Evolutionary conservation across 805 yeast genomes (phyloP).

Genomic region (Ogataea nitratoaversa): DNA sequence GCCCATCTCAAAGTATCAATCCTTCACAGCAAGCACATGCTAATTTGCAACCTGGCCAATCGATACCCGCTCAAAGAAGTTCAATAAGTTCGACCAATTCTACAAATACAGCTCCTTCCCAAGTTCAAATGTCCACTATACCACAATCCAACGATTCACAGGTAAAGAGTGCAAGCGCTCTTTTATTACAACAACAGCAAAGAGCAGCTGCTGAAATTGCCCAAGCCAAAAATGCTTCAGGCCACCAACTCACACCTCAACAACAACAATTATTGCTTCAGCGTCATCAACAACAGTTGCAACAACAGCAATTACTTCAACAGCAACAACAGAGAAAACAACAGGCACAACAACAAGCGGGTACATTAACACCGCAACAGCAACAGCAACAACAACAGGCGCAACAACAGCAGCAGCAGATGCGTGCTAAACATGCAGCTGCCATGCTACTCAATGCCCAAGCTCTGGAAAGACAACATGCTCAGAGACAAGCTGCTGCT

Average conservation of each 20-base stretch:
- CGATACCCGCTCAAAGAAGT: slow-evolving; percentile 1
- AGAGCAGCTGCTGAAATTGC: not conserved
- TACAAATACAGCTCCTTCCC: not conserved
- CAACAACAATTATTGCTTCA: slow-evolving; percentile 14
- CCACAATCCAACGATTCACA: not conserved
- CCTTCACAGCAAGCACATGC: slow-evolving; percentile 9
- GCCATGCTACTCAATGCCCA: slow-evolving; percentile 20
- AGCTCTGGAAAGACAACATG: slow-evolving; percentile 18
- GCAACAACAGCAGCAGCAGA: slow-evolving; percentile 17
- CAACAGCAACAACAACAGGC: slow-evolving; percentile 16
- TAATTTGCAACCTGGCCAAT: slow-evolving; percentile 7
- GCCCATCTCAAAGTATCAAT: slow-evolving; percentile 11
- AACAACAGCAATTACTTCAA: slow-evolving; percentile 21
- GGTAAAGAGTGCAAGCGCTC: not conserved
- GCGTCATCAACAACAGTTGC: slow-evolving; percentile 17
- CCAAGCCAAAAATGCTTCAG: slow-evolving; percentile 1
- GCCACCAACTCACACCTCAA: slow-evolving; percentile 4
- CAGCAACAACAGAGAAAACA: slow-evolving; percentile 14
- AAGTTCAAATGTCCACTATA: not conserved
- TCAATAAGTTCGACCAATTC: not conserved
- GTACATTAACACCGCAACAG: slow-evolving; percentile 9
- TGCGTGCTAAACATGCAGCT: slow-evolving; percentile 21
- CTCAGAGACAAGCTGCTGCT: slow-evolving; percentile 19
- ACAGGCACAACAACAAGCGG: slow-evolving; percentile 3
- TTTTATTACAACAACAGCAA: slow-evolving; percentile 6